Evolutionary conservation across 2,329 filamentous ascomycete genomes (phyloP), one percentile per base, ranked within the genome.

Genomic region (Zarea fungicola): DNA sequence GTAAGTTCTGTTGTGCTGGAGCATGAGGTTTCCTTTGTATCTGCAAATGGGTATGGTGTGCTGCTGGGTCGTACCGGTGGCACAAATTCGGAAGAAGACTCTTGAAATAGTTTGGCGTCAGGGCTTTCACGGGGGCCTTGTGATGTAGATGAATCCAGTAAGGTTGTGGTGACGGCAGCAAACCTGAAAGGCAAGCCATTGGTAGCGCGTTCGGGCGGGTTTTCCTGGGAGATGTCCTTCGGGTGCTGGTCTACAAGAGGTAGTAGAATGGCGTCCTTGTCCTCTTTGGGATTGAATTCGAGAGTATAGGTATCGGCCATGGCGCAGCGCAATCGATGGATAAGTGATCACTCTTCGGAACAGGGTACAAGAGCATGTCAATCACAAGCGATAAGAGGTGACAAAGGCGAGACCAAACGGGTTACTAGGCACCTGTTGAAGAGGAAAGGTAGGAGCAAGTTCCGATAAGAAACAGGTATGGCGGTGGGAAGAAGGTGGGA

Each of bases 21-120:
- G 45, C 28, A 28, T 18, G 45, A 3, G 2, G 36, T 25, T 26
- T 48, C 45, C n/a, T 21, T 41, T 21, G 40, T 71, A 42, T 80
- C 76, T 42, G 73, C 74, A 50, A 78, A 74, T 4, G 76, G 76
- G 49, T 81, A 82, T 1, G 78, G 78, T 2, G 78, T 82, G 64
- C 78, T 81, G 60, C 77, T 81, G 16, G 78, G 78, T 44, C 78
- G 72, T 6, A 61, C 61, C 4, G 64, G 65, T 14, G 65, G 65
- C 8, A 66, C 58, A 51, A 66, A 62, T n/a, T 23, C 32, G 31
- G 47, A 31, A 18, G 21, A 19, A 14, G 40, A 11, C 10, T 49
- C 39, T 22, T 29, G 46, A n/a, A 28, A 49, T 29, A 28, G 16
- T 21, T 43, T 49, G 4, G 32, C 21, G 8, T 49, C 47, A 6